Evolutionary conservation across 2,329 filamentous ascomycete genomes (phyloP), one percentile per base, ranked within the genome.

Genomic region (Hymenoscyphus infarciens): DNA sequence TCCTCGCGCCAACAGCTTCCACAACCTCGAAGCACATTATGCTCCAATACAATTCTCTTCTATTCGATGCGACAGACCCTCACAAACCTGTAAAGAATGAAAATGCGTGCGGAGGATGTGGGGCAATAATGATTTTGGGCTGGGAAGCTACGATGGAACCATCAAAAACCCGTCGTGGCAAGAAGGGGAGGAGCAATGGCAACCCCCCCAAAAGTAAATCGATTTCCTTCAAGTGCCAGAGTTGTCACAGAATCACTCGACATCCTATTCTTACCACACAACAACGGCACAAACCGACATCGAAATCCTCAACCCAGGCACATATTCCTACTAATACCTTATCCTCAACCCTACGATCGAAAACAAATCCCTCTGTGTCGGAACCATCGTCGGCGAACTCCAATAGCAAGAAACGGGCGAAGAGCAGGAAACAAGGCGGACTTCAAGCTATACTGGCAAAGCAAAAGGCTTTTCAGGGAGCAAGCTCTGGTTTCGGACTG

Each of bases 341-440:
- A 42, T 8, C 25, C 38, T 35, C 38, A 35, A 22, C 31, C 22
- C 39, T 42, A 10, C 56, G 38, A 29, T 19, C 25, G 33, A 15
- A 61, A 25, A 22, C 56, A 53, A 27, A 60, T 39, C 69, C 35
- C 11, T 55, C 52, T 31, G n/a, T 16, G 63, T 74, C 73, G 49
- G 55, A 68, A 42, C 49, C 38, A 38, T 55, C 62, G 16, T 77
- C 80, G 1, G 76, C 81, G 38, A 86, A 83, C 71, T 81, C 83
- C 7, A 84, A 76, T 75, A 87, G 83, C 76, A 87, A 85, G 75
- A 88, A 87, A 76, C 80, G 86, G 57, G 83, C 86, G 35, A 89
- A 86, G 75, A 83, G 78, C 64, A 79, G 86, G 64, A 90, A 88
- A 74, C 67, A 71, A 27, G 83, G 84, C 38, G 86, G 85, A 1